Percentiles rank a stretch among this genome's conserved stretches.
These are phyloP conservation scores for Yamadazyma nakazawae DNA, from an alignment of 805 yeast species.

Conservation along the genomic window DNA sequence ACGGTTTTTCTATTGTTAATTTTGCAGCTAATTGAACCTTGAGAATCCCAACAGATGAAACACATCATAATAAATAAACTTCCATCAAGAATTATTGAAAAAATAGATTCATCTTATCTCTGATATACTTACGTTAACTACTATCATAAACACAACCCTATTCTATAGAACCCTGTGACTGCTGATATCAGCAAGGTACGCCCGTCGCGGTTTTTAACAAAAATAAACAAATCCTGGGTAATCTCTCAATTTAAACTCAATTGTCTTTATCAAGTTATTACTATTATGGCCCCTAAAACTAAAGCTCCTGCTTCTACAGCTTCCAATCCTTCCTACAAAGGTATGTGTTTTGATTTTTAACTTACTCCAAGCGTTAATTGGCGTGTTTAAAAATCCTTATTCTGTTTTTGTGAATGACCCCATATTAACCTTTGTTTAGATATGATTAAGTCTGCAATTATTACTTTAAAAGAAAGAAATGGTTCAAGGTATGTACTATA, in stretches of 20 bases:
- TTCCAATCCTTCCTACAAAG: constrained; percentile 44
- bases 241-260: neutral
- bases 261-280: constrained; percentile 1
- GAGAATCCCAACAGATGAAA: too few species aligned
- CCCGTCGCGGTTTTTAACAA: constrained; percentile 15
- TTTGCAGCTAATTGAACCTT: neutral
- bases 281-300: constrained; percentile 36
- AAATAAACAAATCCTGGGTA: constrained; percentile 13
- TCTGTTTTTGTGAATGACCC: constrained; percentile 1
- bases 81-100: too few species aligned
- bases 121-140: neutral
- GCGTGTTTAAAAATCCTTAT: neutral
- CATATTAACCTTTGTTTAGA: constrained; percentile 30
- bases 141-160: neutral
- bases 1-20: neutral
- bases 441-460: constrained; percentile 65
- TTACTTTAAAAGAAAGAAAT: constrained; percentile 70
- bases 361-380: neutral
- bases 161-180: constrained; percentile 3
- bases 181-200: constrained; percentile 1
- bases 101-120: neutral
- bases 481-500: constrained; percentile 60
- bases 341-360: constrained; percentile 25
- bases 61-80: neutral
- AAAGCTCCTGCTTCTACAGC: constrained; percentile 18